Evolutionary conservation across 2,329 filamentous ascomycete genomes (phyloP).

Genomic region (Periconia digitata): DNA sequence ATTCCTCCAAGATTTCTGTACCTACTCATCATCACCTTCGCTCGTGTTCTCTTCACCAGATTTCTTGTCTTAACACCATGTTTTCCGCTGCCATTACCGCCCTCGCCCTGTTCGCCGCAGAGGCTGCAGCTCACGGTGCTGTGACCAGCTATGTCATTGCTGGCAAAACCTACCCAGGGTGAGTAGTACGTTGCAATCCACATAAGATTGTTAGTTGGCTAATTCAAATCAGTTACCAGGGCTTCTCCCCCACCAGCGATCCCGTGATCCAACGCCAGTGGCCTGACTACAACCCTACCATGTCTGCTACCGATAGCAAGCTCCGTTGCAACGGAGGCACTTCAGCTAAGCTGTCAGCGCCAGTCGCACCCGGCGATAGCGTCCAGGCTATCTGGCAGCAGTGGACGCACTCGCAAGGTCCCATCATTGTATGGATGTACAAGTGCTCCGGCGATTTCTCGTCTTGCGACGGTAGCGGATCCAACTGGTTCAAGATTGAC

Average conservation of each 20-base stretch:
- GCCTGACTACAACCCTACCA: conserved; percentile 59
- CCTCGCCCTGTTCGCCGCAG: conserved; percentile 29
- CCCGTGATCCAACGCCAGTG: conserved; percentile 59
- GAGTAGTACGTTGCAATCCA: conserved; percentile 6
- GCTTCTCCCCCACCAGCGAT: conserved; percentile 52
- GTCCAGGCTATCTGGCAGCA: conserved; percentile 58
- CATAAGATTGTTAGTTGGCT: conserved; percentile 28
- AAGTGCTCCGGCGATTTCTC: conserved; percentile 53
- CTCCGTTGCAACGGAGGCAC: conserved; percentile 58
- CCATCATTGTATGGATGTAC: conserved; percentile 59
- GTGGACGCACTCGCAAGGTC: conserved; percentile 61
- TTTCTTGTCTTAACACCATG: conserved; percentile 30
- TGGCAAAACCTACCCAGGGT: conserved; percentile 34
- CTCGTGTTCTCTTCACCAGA: background rate
- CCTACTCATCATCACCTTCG: background rate
- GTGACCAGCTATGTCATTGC: conserved; percentile 39
- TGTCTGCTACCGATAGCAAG: conserved; percentile 49
- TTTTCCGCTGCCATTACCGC: conserved; percentile 37
- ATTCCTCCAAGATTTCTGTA: background rate
- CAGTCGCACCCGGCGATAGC: conserved; percentile 51
- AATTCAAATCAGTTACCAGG: conserved; percentile 52
- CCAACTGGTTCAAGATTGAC: conserved; percentile 58
- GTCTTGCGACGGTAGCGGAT: conserved; percentile 54
- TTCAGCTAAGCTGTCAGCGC: conserved; percentile 45
- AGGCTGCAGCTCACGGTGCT: conserved; percentile 35